Evolutionary conservation across 192 early-diverging fungal species (phyloP).

Genomic region (Coemansia sp.): DNA sequence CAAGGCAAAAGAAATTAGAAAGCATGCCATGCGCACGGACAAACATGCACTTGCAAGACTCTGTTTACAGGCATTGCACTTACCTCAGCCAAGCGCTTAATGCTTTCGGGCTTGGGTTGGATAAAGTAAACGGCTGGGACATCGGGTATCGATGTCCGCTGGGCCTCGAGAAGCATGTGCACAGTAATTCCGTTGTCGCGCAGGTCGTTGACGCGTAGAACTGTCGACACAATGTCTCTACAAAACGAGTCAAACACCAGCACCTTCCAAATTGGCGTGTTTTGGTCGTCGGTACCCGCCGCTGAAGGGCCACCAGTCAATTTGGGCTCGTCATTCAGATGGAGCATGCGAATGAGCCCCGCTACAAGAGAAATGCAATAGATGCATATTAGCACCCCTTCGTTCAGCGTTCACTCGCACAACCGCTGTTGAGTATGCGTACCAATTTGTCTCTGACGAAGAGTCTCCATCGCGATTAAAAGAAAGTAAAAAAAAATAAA

Average conservation of each 20-base stretch:
- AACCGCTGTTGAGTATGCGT: conserved; percentile 14
- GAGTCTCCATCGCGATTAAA: conserved; percentile 29
- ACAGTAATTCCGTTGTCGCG: conserved; percentile 96
- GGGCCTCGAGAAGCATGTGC: conserved; percentile 88
- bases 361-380: conserved; percentile 54
- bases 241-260: conserved; percentile 93
- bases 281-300: conserved; percentile 24
- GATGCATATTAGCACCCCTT: conserved; percentile 4
- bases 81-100: conserved; percentile 80
- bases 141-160: conserved; percentile 89
- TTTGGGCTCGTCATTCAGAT: conserved; percentile 70
- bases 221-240: conserved; percentile 95
- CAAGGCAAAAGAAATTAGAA: conserved; percentile 26
- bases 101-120: conserved; percentile 86
- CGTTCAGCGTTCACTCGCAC: neutral
- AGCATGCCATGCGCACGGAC: neutral
- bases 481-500: neutral
- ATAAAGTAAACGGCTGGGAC: conserved; percentile 98
- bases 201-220: conserved; percentile 93
- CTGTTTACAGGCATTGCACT: conserved; percentile 13
- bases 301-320: conserved; percentile 31
- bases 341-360: conserved; percentile 82
- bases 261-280: conserved; percentile 90
- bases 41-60: neutral
- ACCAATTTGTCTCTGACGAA: conserved; percentile 71